phyloP scores from a whole-genome alignment of 768 basidiomycete species.

The Pleurotus tuoliensis region DNA sequence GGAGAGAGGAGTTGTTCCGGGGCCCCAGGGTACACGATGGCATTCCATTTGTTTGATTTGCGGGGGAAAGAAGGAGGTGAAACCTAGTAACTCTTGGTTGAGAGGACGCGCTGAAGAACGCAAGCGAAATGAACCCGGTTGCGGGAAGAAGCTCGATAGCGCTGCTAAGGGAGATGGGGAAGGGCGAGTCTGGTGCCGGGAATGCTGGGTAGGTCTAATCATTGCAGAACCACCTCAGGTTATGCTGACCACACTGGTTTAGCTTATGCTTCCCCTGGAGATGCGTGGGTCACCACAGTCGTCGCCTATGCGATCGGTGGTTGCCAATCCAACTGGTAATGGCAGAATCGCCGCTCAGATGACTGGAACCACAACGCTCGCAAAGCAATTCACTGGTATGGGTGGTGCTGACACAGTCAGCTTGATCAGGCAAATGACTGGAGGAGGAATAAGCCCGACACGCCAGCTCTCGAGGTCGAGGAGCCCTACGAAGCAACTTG shows the following conservation, averaged over 20 bases:
- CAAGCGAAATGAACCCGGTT: conserved; percentile 64
- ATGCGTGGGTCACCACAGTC: conserved; percentile 45
- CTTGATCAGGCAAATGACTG: conserved; percentile 57
- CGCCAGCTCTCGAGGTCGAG: conserved; percentile 42
- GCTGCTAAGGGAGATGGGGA: conserved; percentile 71
- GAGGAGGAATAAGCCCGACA: conserved; percentile 63
- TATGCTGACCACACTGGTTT: conserved; percentile 1
- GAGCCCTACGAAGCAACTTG: conserved; percentile 72
- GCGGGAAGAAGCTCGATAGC: conserved; percentile 80
- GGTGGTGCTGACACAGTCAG: conserved; percentile 33
- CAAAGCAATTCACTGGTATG: conserved; percentile 70
- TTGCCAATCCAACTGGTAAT: conserved; percentile 41
- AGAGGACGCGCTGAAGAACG: conserved; percentile 40
- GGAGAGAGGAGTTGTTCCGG: conserved; percentile 84
- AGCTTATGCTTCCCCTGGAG: conserved; percentile 55
- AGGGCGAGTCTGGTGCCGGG: conserved; percentile 78
- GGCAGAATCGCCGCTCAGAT: conserved; percentile 47
- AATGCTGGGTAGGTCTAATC: conserved; percentile 61
- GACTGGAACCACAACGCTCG: conserved; percentile 70
- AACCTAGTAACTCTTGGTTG: conserved; percentile 22
- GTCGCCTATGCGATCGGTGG: conserved; percentile 50
- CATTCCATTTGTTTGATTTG: conserved; percentile 76
- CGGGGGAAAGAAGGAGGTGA: conserved; percentile 62
- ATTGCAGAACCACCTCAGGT: conserved; percentile 8
- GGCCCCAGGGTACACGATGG: conserved; percentile 80